These are phyloP conservation scores for Gentiana macrophylla DNA, from an alignment of 257 asterid genomes.

Conservation along the genomic window DNA sequence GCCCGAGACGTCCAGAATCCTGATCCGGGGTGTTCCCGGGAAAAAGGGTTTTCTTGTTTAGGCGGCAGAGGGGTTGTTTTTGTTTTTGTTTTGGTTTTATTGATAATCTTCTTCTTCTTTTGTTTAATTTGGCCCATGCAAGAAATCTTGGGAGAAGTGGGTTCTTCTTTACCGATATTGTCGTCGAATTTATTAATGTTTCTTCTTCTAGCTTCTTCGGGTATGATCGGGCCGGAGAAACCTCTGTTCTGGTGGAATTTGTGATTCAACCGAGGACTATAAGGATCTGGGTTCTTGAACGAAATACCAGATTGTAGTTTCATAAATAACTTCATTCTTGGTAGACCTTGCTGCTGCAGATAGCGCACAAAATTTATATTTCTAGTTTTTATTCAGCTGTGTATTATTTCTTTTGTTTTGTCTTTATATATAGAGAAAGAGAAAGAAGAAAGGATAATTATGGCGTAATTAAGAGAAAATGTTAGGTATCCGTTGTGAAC, in stretches of 20 bases:
- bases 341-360: background rate
- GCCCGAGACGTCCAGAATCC: no score
- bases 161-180: constrained; percentile 22
- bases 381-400: background rate
- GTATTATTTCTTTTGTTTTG: background rate
- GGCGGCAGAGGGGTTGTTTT: background rate
- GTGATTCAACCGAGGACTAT: constrained; percentile 27
- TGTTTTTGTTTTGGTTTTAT: constrained; percentile 4
- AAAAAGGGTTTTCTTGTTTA: no score
- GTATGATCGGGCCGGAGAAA: constrained; percentile 30
- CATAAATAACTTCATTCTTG: constrained; percentile 20
- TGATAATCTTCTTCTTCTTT: constrained; percentile 13
- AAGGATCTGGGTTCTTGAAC: constrained; percentile 24
- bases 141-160: constrained; percentile 49
- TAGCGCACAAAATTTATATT: constrained; percentile 20
- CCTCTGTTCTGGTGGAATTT: constrained; percentile 19
- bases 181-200: constrained; percentile 16
- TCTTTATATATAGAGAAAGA: background rate
- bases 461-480: background rate
- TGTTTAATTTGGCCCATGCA: constrained; percentile 51
- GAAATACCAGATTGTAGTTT: constrained; percentile 18
- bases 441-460: background rate
- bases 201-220: constrained; percentile 23
- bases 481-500: background rate
- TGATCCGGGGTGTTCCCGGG: no score